These are phyloP conservation scores for Tuber melanosporum DNA, from an alignment of 495 filamentous ascomycete species.

Conservation along the genomic window DNA sequence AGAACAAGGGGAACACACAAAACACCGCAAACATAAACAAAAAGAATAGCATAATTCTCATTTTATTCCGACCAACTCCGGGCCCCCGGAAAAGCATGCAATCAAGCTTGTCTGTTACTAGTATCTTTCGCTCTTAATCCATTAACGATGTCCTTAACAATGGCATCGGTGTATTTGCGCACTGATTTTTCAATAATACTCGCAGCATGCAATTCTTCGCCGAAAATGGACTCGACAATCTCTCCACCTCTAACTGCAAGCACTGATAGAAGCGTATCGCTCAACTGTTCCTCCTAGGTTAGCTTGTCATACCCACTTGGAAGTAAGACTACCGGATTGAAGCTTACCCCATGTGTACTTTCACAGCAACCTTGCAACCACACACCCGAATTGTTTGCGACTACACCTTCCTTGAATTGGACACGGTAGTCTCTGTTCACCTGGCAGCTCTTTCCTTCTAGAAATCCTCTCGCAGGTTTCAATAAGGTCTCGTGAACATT, in stretches of 20 bases:
- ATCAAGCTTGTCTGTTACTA: not conserved
- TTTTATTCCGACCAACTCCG: conserved; percentile 22
- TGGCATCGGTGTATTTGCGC: conserved; percentile 28
- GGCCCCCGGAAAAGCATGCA: conserved; percentile 16
- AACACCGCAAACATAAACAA: conserved; percentile 2
- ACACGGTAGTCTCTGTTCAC: conserved; percentile 68
- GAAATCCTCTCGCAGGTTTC: conserved; percentile 54
- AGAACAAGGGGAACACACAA: conserved; percentile 1
- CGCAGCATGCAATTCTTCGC: conserved; percentile 31
- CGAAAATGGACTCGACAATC: conserved; percentile 70
- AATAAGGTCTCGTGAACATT: conserved; percentile 75
- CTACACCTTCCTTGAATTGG: conserved; percentile 57
- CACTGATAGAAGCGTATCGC: conserved; percentile 73
- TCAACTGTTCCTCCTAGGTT: conserved; percentile 49
- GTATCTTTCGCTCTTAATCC: conserved; percentile 11
- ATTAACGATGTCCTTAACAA: conserved; percentile 31
- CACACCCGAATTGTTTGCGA: conserved; percentile 60
- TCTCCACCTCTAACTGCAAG: conserved; percentile 68
- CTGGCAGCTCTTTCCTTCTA: conserved; percentile 46
- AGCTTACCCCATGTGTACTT: conserved; percentile 76
- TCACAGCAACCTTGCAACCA: conserved; percentile 97
- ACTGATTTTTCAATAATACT: conserved; percentile 31
- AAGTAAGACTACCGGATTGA: not conserved
- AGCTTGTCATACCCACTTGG: conserved; percentile 5
- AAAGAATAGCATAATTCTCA: not conserved